Evolutionary conservation across 2,329 filamentous ascomycete species (phyloP).

Genomic region (Ceratocystis diversiconidia): DNA sequence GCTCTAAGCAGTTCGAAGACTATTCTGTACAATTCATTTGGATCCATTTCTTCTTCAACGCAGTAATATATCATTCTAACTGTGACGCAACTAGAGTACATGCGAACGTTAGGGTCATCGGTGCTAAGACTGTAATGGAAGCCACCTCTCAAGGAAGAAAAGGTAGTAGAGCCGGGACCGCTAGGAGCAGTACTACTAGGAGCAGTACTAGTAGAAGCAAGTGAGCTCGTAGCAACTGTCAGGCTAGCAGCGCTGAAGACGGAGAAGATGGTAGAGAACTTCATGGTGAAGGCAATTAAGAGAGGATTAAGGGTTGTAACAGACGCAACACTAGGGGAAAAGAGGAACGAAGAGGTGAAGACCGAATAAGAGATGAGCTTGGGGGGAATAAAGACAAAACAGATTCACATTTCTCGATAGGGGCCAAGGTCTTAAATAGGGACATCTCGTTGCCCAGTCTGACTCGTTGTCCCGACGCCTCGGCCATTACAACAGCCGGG

Average conservation of each 20-base stretch:
- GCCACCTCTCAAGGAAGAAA: not conserved
- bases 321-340: not conserved
- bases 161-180: accelerated
- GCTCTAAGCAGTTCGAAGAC: too few relatives aligned
- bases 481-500: not conserved
- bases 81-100: not conserved
- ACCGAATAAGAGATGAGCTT: not conserved
- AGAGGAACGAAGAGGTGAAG: not conserved
- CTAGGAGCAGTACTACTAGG: not conserved
- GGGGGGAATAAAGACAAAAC: not conserved
- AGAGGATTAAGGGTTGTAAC: not conserved
- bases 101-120: not conserved
- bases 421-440: not conserved
- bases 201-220: not conserved
- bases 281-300: not conserved
- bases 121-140: not conserved
- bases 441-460: not conserved
- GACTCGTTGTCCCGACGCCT: not conserved
- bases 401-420: not conserved
- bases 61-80: too few relatives aligned
- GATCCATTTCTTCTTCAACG: accelerated
- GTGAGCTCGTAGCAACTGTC: not conserved
- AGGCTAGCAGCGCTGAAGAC: not conserved
- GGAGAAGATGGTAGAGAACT: not conserved
- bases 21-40: not conserved